Percentiles rank a stretch among this genome's conserved stretches.
phyloP scores from a whole-genome alignment of 208 protist species.

The Leptomonas pyrrhocoris region DNA sequence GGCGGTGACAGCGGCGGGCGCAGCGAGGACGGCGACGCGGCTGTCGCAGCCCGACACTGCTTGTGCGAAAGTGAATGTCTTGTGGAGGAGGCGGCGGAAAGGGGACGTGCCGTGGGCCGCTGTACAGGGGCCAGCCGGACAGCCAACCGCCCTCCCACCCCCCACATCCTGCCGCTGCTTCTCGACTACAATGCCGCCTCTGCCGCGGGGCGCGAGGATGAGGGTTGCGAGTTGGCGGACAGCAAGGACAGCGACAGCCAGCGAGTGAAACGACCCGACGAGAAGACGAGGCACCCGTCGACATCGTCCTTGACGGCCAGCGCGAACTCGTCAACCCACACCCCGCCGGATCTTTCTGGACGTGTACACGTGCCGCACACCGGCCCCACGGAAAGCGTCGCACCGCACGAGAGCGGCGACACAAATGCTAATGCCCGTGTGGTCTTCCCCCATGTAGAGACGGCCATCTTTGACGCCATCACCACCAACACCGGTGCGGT shows the following conservation, averaged over 20 bases:
- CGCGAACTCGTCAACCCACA: constrained; percentile 3
- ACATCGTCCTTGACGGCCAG: constrained; percentile 13
- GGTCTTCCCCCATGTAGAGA: constrained; percentile 11
- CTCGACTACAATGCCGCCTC: constrained; percentile 5
- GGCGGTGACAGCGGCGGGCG: constrained; percentile 2
- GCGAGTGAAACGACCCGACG: background rate
- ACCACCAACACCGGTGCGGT: background rate
- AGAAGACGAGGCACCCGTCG: background rate
- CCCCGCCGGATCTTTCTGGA: background rate
- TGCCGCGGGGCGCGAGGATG: background rate
- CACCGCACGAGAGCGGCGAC: background rate
- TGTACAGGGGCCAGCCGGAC: background rate
- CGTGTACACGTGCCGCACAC: background rate
- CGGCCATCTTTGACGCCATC: constrained; percentile 24
- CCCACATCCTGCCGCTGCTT: constrained; percentile 9
- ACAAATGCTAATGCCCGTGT: background rate
- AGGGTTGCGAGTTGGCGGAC: background rate
- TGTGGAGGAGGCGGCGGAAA: background rate
- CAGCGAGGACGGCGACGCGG: constrained; percentile 8
- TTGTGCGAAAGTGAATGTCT: constrained; percentile 3
- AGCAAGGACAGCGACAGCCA: constrained; percentile 12
- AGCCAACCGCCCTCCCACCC: background rate
- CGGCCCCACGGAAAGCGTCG: background rate
- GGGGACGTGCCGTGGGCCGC: constrained; percentile 4
- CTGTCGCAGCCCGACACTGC: background rate